phyloP scores from a whole-genome alignment of 1,139 yeast genomes.

The Sugiyamaella xylanicola region DNA sequence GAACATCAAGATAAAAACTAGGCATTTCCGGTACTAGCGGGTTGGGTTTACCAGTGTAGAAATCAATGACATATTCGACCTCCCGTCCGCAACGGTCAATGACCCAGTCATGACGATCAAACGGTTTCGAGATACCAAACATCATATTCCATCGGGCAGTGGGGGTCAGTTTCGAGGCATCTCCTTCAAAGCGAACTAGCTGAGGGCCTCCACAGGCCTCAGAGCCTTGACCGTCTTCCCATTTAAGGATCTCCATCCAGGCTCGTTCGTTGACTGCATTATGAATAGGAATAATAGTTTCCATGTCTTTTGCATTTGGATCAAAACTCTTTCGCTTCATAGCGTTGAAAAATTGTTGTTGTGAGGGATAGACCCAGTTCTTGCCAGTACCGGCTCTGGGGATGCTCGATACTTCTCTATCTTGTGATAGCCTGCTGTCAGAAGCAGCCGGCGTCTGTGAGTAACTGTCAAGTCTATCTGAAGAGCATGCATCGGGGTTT shows the following conservation, averaged over 20 bases:
- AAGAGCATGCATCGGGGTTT: slow-evolving; percentile 32
- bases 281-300: slow-evolving; percentile 89
- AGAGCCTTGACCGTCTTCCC: slow-evolving; percentile 73
- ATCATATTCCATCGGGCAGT: slow-evolving; percentile 77
- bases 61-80: slow-evolving; percentile 91
- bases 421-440: slow-evolving; percentile 42
- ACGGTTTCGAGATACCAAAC: slow-evolving; percentile 72
- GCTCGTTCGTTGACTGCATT: slow-evolving; percentile 92
- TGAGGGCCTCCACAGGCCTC: slow-evolving; percentile 77
- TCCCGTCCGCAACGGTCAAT: slow-evolving; percentile 83
- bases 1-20: slow-evolving; percentile 78
- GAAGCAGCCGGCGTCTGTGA: slow-evolving; percentile 41
- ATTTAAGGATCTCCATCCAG: slow-evolving; percentile 78
- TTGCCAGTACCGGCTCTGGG: slow-evolving; percentile 64
- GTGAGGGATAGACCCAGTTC: slow-evolving; percentile 95
- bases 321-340: slow-evolving; percentile 90
- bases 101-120: slow-evolving; percentile 96
- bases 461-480: slow-evolving; percentile 40
- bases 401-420: slow-evolving; percentile 77
- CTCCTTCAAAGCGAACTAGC: slow-evolving; percentile 86
- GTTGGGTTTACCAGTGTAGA: slow-evolving; percentile 67
- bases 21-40: slow-evolving; percentile 52
- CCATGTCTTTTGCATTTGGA: slow-evolving; percentile 82
- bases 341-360: slow-evolving; percentile 91
- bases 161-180: slow-evolving; percentile 81